Evolutionary conservation across 2,329 filamentous ascomycete genomes (phyloP).

Genomic region (Aspergillus nomiae): DNA sequence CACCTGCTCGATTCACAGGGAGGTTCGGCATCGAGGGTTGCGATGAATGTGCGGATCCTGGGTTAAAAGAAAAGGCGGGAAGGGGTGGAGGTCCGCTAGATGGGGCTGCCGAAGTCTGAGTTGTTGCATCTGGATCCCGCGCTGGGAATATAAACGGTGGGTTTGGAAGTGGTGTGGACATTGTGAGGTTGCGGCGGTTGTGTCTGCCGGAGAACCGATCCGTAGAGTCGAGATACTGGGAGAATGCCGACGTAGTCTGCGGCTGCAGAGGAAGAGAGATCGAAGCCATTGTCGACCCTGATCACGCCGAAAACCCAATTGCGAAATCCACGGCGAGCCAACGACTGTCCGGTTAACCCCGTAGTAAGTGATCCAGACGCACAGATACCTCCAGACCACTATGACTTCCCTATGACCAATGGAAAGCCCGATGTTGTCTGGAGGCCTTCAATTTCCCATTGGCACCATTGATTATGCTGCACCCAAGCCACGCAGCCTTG

Average conservation of each 20-base stretch:
- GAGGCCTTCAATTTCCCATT: slow-evolving; percentile 27
- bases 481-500: slow-evolving; percentile 1
- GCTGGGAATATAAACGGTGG: slow-evolving; percentile 67
- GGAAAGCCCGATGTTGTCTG: slow-evolving; percentile 30
- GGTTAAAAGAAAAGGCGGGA: slow-evolving; percentile 43
- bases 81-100: slow-evolving; percentile 43
- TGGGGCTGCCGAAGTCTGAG: slow-evolving; percentile 49
- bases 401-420: slow-evolving; percentile 24
- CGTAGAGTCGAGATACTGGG: slow-evolving; percentile 31
- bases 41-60: slow-evolving; percentile 31
- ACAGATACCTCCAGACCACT: slow-evolving; percentile 32
- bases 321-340: slow-evolving; percentile 4
- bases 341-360: slow-evolving; percentile 9
- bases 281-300: slow-evolving; percentile 34
- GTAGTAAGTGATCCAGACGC: slow-evolving; percentile 21
- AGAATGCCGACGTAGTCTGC: slow-evolving; percentile 26
- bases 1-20: slow-evolving; percentile 51
- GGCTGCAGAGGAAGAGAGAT: slow-evolving; percentile 39
- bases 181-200: slow-evolving; percentile 29
- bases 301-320: slow-evolving; percentile 7
- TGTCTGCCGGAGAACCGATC: slow-evolving; percentile 19
- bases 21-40: slow-evolving; percentile 61
- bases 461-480: slow-evolving; percentile 23
- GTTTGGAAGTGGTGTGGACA: slow-evolving; percentile 52
- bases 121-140: slow-evolving; percentile 34